Evolutionary conservation across 1,284 basidiomycete genomes (phyloP).

Genomic region (Puccinia novopanici): DNA sequence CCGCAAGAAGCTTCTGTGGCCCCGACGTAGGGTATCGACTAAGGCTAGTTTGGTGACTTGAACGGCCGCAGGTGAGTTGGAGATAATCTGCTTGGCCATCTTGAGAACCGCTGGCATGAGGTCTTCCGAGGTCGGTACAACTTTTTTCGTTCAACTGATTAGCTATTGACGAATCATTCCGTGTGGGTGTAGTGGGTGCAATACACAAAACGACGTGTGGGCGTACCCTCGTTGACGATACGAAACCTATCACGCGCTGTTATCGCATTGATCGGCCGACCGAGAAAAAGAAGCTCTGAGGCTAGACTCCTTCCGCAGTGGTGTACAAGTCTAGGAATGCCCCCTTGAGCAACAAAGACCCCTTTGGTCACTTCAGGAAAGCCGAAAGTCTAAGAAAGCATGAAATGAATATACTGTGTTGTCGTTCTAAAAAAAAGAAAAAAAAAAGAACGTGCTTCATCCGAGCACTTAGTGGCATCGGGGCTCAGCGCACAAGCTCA

Average conservation of each 20-base stretch:
- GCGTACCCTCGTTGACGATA: conserved; percentile 61
- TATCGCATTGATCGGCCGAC: conserved; percentile 68
- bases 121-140: conserved; percentile 66
- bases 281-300: conserved; percentile 74
- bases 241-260: conserved; percentile 72
- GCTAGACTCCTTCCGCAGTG: conserved; percentile 65
- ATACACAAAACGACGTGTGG: neutral
- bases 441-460: neutral
- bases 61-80: conserved; percentile 77
- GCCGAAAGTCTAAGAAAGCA: conserved; percentile 65
- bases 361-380: conserved; percentile 80
- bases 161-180: too few relatives aligned
- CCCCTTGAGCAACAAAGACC: conserved; percentile 74
- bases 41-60: conserved; percentile 70
- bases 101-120: conserved; percentile 69
- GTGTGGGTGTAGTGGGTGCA: neutral
- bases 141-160: too few relatives aligned
- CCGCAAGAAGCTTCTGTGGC: neutral
- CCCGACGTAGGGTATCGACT: conserved; percentile 52
- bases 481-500: neutral
- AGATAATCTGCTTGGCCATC: conserved; percentile 67
- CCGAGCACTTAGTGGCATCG: neutral
- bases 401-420: too few relatives aligned
- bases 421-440: neutral
- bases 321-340: conserved; percentile 61